Evolutionary conservation across 768 basidiomycete species (phyloP), one percentile per base, ranked within the genome.

Genomic region (Astraeus odoratus): DNA sequence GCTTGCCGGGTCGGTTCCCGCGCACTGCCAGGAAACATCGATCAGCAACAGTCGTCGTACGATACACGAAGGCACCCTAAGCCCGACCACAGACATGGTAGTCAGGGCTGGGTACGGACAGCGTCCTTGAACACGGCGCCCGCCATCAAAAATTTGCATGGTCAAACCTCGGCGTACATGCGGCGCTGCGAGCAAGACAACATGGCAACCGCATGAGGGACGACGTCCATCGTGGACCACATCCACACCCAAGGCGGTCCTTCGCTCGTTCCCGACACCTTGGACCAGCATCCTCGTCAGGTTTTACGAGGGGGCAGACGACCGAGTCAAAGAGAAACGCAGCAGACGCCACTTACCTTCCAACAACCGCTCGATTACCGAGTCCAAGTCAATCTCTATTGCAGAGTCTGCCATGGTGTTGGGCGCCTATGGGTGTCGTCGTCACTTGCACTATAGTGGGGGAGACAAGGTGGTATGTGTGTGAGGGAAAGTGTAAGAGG

Each of bases 361-460:
- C 52, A 97, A 75, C 52, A 98, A 77, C 50, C 93, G 80, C 82
- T 97, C 95, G 62, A 99, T 98, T 75, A 99, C 92, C 67, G 92
- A 94, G 77, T 99, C 95, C 51, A 98, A 80, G 79, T 99, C 95
- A 70, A 99, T 95, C 67, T 97, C 95, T 63, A 85, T 86, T 50
- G 79, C 71, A 55, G 81, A 72, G 59, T 90, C 86, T 61, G 86
- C 81, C 86, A 88, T 88, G 45, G 37, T 58, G 64, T 25, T 15
- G 34, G 40, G 29, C 27, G 19, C 43, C 36, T 24, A 31, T 34
- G 39, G 29, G 20, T 35, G 40, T 8, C 16, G 24, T 29, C 15
- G 39, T 19, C 19, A 18, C n/a, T n/a, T n/a, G n/a, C n/a, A n/a
- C 9, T 41, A 29, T 29, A 27, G 31, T 15, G 42, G 23, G 31